Evolutionary conservation across 805 yeast genomes (phyloP), one percentile per base, ranked within the genome.

Genomic region (Starmera quercuum): DNA sequence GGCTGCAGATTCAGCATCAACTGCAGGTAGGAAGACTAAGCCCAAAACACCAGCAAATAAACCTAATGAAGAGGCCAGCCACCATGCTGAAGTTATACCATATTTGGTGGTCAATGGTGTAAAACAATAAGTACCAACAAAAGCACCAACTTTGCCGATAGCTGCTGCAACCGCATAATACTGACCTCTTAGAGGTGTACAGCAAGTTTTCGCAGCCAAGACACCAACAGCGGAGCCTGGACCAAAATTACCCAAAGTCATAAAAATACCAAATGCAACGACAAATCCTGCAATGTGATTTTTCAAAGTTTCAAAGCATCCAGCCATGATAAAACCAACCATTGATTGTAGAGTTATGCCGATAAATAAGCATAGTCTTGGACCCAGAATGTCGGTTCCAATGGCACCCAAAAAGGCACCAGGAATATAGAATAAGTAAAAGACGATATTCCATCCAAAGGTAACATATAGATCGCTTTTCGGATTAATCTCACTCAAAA

Each of bases 141-240:
- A 87, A 2, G 95, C 97, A 54, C 97, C 97, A 39, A 85, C 65
- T 58, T 88, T 88, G 51, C 95, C 97, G 34, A 78, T 47, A 18
- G 95, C 95, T 36, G 97, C 95, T 29, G 94, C 90, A 46, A 86
- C 68, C 49, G 92, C 92, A 54, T 88, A 88, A 61, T 82, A 84
- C 48, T 83, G 83, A 38, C 96, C 97, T 64, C 97, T 78, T 36
- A 87, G 72, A 16, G 95, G 78, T 7, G 95, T 79, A 29, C 95
- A 82, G 30, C 79, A 71, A 7, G 95, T 81, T 61, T 87, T 87
- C 27, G 95, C 73, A 16, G 95, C 94, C 41, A 88, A 66, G 35
- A 83, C 62, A 46, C 97, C 97, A 56, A 83, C 80, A 60, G 83
- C 84, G 60, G 87, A 85, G 63, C 97, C 97, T 11, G 95, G 88